Evolutionary conservation across 2,329 filamentous ascomycete species (phyloP).

Genomic region (Penicillium sumatraense): DNA sequence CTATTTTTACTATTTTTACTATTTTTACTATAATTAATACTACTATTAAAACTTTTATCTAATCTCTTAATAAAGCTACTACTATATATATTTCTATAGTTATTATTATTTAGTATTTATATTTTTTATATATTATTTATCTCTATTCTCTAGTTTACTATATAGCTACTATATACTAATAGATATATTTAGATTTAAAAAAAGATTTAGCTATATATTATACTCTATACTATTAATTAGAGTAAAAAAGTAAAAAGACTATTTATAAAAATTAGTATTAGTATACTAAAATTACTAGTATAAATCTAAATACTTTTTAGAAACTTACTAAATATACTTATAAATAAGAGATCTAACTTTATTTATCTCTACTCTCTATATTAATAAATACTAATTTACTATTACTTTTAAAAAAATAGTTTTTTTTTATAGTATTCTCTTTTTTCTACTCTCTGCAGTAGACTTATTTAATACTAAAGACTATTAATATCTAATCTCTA

Average conservation of each 20-base stretch:
- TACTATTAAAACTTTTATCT: background rate
- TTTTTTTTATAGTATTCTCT: background rate
- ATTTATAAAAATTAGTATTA: background rate
- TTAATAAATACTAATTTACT: background rate
- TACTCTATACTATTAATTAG: background rate
- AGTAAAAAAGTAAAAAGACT: background rate
- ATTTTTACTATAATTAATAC: background rate
- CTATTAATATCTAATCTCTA: too few relatives aligned
- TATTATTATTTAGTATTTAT: too few relatives aligned
- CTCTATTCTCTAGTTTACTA: background rate
- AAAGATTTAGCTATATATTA: background rate
- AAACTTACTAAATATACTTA: too few relatives aligned
- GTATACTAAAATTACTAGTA: background rate
- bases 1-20: background rate
- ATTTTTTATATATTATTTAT: background rate
- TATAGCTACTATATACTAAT: background rate
- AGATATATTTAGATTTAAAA: background rate
- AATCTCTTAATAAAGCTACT: background rate
- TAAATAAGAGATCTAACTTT: too few relatives aligned
- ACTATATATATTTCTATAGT: background rate
- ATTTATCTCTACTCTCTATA: background rate
- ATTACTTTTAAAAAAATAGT: background rate
- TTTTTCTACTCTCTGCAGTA: too few relatives aligned
- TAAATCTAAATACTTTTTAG: background rate
- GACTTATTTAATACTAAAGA: too few relatives aligned